Percentiles rank a stretch among this genome's conserved stretches.
Evolutionary conservation across 106 monocot genomes (phyloP).

Genomic region (Dioscorea zingiberensis): DNA sequence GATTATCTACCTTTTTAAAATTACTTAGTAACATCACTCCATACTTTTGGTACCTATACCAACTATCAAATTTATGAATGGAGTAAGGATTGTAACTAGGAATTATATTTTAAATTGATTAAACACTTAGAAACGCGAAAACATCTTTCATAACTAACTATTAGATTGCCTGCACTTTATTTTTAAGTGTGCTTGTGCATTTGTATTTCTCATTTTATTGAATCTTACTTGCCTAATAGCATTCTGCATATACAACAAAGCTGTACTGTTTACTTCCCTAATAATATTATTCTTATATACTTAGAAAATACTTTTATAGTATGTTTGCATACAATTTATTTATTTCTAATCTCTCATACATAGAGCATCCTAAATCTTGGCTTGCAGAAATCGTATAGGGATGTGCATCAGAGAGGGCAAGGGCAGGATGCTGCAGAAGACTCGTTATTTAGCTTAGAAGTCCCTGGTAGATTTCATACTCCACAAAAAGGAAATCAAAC

Average conservation of each 20-base stretch:
- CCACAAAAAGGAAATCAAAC: conserved; percentile 10
- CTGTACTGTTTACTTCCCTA: no score
- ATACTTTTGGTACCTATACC: no score
- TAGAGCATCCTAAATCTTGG: not conserved
- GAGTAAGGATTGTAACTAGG: no score
- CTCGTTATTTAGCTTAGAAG: conserved; percentile 33
- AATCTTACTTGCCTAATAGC: no score
- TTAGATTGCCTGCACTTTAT: not conserved
- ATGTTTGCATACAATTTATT: not conserved
- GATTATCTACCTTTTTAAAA: no score
- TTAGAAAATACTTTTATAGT: not conserved
- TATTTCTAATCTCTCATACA: not conserved
- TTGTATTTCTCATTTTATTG: not conserved
- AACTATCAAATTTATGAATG: no score
- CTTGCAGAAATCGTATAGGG: conserved; percentile 10
- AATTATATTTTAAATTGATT: no score
- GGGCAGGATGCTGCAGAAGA: conserved; percentile 19
- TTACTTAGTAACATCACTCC: no score
- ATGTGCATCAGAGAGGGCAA: conserved; percentile 9
- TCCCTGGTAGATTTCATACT: conserved; percentile 87
- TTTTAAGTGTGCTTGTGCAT: not conserved
- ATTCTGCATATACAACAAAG: no score
- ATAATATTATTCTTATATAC: no score
- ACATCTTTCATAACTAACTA: not conserved
- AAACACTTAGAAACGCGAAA: no score